Percentiles rank a stretch among this genome's conserved stretches.
phyloP scores from a whole-genome alignment of 805 yeast genomes.

The Candida arabinofermentans region DNA sequence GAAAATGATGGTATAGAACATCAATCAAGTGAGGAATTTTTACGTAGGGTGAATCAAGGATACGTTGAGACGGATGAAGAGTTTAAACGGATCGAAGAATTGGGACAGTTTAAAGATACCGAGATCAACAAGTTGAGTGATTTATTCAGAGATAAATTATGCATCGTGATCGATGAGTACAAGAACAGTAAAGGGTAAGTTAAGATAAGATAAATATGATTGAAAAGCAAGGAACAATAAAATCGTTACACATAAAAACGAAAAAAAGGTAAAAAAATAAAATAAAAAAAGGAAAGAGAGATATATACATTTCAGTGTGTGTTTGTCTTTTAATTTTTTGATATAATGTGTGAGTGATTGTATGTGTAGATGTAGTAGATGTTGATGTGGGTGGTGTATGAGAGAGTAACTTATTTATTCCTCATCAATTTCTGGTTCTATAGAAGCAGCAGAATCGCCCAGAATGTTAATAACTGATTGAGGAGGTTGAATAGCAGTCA shows the following conservation, averaged over 20 bases:
- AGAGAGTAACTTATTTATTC: too few species aligned
- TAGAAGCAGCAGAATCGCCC: conserved; percentile 35
- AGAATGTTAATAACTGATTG: conserved; percentile 67
- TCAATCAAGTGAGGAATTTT: conserved; percentile 10
- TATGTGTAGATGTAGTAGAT: not conserved
- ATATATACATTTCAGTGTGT: not conserved
- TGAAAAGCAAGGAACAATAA: not conserved
- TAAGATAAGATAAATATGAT: not conserved
- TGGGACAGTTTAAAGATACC: conserved; percentile 15
- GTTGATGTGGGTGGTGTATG: not conserved
- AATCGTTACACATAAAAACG: too few species aligned
- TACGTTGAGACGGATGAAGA: conserved; percentile 12
- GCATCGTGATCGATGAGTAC: conserved; percentile 7
- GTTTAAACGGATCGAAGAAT: conserved; percentile 19
- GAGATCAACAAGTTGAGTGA: conserved; percentile 19
- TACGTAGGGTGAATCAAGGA: conserved; percentile 12
- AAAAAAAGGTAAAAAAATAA: not conserved
- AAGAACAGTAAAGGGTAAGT: not conserved
- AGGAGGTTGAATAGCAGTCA: conserved; percentile 91
- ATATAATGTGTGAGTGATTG: not conserved
- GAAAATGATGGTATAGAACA: conserved; percentile 3
- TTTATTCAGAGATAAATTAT: conserved; percentile 11
- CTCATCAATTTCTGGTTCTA: conserved; percentile 15
- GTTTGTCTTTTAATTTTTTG: not conserved
- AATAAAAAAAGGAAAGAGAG: not conserved